Base-by-base conservation (phyloP, 2,329 filamentous ascomycete species). In the Trichoderma pleuroti region DNA sequence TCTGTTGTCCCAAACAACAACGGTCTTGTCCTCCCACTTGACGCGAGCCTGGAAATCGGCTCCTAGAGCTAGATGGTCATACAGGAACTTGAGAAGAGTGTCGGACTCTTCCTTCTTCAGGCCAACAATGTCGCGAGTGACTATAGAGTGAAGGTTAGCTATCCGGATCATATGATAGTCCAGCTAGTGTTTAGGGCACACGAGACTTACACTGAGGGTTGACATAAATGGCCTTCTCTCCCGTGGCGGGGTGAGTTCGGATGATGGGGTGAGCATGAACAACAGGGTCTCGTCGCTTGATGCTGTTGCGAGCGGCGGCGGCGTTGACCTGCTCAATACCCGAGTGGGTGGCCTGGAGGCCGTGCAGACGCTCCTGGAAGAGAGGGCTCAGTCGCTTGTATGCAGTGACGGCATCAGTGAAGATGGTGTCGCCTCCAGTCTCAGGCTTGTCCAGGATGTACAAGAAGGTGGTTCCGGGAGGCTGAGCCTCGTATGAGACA, bases 31-130 rank as follows among this genome's bases (percentile, higher is more conserved):
- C 75, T 89, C 89, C 93, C 93, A 97, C 79, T 91, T 92, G 63
- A 97, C 86, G 28, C 91, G 85, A 7, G 87, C 90, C 75, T 93
- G 91, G 71, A 91, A 83, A 78, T 94, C 92, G 54, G 91, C 90
- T 34, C 84, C 84, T 60, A 79, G 80, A 1, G 82, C 81, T 18
- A 87, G 81, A 72, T 87, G 85, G 76, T 84, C 80, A 74, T 84
- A 93, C 8, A 94, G 82, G 80, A 94, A 92, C 76, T 92, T 89
- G 69, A 94, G 85, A 11, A 94, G 83, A 61, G 86, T 86, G 73
- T 97, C 93, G 2, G 90, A 93, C 78, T 97, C 94, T 77, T 97
- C 93, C 78, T 93, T 93, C 82, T 97, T 97, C 77, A 91, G 88
- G 14, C 93, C 93, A 1, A 95, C 87, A 68, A 97, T 95, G 34